phyloP scores from a whole-genome alignment of 148 eudicot genomes.

The Simmondsia chinensis region DNA sequence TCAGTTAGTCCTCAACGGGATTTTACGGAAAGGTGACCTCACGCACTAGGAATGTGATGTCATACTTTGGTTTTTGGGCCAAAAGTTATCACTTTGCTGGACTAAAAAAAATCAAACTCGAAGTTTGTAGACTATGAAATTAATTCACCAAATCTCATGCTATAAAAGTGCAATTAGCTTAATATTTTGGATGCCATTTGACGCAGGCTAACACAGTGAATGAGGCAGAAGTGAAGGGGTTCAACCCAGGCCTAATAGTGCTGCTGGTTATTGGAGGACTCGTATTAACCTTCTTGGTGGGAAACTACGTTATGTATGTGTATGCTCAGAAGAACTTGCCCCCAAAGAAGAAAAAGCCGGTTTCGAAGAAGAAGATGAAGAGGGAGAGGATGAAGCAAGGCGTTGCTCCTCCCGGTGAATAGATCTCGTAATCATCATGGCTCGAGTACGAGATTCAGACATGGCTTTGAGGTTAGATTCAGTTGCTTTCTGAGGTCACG shows the following conservation, averaged over 20 bases:
- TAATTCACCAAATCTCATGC: no score
- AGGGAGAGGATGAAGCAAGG: constrained; percentile 95
- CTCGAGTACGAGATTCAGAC: no score
- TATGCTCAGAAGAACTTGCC: constrained; percentile 91
- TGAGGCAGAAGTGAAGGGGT: constrained; percentile 44
- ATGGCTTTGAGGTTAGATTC: no score
- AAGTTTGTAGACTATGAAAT: no score
- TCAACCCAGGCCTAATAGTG: constrained; percentile 92
- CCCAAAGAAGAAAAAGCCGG: constrained; percentile 91
- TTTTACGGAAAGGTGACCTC: no score
- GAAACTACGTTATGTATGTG: constrained; percentile 61
- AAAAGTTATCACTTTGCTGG: no score
- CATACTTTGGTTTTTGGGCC: no score
- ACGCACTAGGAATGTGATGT: no score
- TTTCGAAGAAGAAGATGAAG: constrained; percentile 98
- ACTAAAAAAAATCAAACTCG: no score
- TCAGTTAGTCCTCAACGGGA: no score
- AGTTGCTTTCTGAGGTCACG: no score
- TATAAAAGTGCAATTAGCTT: not conserved
- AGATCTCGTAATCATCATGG: no score
- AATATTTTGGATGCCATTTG: not conserved
- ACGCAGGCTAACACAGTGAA: constrained; percentile 13
- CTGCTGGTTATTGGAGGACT: constrained; percentile 82
- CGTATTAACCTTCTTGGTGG: constrained; percentile 56
- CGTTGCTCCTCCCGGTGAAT: constrained; percentile 88